Base-by-base conservation (phyloP, 768 basidiomycete genomes). In the Thelephora aurantiotincta region DNA sequence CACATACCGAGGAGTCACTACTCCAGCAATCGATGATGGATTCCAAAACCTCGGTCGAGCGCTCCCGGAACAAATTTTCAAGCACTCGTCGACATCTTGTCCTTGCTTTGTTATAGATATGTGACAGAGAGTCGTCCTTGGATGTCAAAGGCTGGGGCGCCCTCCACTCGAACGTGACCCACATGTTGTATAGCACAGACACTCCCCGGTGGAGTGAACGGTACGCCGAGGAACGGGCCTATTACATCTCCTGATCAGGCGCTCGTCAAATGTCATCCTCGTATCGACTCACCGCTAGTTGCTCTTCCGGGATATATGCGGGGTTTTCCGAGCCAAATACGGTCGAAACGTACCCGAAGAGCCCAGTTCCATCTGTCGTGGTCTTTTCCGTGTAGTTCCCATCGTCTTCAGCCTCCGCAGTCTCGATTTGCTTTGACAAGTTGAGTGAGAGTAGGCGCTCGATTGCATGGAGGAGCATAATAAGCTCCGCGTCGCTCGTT, bases 301-400 rank as follows among this genome's bases (percentile, higher is more conserved):
- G 74, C 34, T 82, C 82, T 12, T 78, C 78, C 13, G 63, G 57
- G 35, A 62, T 55, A 47, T 62, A 59, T 11, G 70, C 63, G 7
- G 65, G 56, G 33, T 66, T 71, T n/a, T 91, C 87, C 0, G 78
- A 77, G 36, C 83, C 76, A 57, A 99, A 93, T 2, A 97, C 93
- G 48, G 79, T 87, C 1, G 91, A 92, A 45, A 99, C 82, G 56
- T 90, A 86, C 7, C 92, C 90, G 0, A 97, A 68, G 11, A 98
- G 64, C 1, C 92, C 82, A 57, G 74, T 70, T 7, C 69, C 68
- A 52, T 81, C 79, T 14, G 68, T 58, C 2, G 63, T 67, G 19
- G 60, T 54, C 54, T 77, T 86, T 53, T 80, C 87, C 14, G 68
- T 57, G 0, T 58, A 55, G 11, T 62, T 55, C 12, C 64, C 63